A percentile compares a stretch with the other conserved stretches of the same genome.
Conservation (phyloP, 2,329 filamentous ascomycete genomes). For the Fragosphaeria purpurea region DNA sequence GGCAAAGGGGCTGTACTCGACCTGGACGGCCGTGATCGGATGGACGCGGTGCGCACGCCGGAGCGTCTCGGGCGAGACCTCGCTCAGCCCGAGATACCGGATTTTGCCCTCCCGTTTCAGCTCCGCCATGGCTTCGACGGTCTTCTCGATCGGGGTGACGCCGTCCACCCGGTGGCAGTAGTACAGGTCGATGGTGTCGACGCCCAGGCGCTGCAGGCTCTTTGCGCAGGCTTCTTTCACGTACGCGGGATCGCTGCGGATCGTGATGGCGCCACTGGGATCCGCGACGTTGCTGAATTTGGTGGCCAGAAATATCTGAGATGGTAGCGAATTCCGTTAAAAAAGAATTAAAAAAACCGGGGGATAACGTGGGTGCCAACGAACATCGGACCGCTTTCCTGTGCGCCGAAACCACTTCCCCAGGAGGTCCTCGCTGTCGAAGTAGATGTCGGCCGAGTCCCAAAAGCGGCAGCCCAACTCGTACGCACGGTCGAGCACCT, state of each 20-base stretch:
- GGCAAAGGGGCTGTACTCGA: constrained; percentile 31
- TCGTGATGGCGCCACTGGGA: constrained; percentile 11
- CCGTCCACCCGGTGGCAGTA: constrained; percentile 40
- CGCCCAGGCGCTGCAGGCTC: constrained; percentile 36
- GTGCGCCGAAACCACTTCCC: constrained; percentile 33
- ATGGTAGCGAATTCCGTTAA: no score
- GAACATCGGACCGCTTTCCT: neutral
- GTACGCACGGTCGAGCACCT: constrained; percentile 31
- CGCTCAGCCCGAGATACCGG: constrained; percentile 45
- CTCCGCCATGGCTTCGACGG: constrained; percentile 35
- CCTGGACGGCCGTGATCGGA: constrained; percentile 36
- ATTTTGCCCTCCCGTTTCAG: constrained; percentile 41
- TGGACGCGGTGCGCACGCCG: constrained; percentile 40
- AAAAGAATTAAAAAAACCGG: no score
- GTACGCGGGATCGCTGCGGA: constrained; percentile 22
- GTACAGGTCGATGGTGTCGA: constrained; percentile 44
- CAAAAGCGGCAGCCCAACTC: constrained; percentile 32
- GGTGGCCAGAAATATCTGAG: constrained; percentile 33
- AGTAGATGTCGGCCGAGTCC: constrained; percentile 35
- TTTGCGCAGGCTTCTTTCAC: constrained; percentile 16
- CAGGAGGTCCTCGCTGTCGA: constrained; percentile 31
- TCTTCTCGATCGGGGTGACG: constrained; percentile 34
- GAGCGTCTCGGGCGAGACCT: constrained; percentile 38
- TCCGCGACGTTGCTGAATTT: constrained; percentile 12
- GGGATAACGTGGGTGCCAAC: constrained; percentile 6